phyloP scores from a whole-genome alignment of 2,329 filamentous ascomycete genomes.

The Lecanosticta acicola region DNA sequence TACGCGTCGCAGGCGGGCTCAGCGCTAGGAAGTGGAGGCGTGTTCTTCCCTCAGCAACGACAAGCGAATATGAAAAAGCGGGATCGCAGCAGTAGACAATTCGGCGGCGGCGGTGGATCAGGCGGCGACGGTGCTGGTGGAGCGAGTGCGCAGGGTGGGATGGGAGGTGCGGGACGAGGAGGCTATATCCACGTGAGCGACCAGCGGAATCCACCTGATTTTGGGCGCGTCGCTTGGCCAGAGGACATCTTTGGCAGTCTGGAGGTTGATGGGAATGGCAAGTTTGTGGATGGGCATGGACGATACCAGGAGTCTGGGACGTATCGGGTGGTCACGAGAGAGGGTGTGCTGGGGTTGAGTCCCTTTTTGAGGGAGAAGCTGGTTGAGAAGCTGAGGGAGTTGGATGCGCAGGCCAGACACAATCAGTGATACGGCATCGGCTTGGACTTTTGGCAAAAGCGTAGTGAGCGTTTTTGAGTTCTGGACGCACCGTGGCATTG shows the following conservation, averaged over 20 bases:
- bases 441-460: too few relatives aligned
- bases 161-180: conserved; percentile 52
- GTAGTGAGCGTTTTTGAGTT: too few relatives aligned
- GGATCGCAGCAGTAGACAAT: conserved; percentile 20
- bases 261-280: conserved; percentile 54
- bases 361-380: conserved; percentile 31
- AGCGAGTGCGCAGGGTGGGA: conserved; percentile 54
- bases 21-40: conserved; percentile 47
- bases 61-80: conserved; percentile 16
- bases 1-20: conserved; percentile 56
- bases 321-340: conserved; percentile 56
- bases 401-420: conserved; percentile 28
- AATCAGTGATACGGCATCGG: conserved; percentile 18
- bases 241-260: conserved; percentile 63
- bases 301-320: conserved; percentile 58
- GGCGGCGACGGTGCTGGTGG: conserved; percentile 49
- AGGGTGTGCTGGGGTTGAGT: conserved; percentile 47
- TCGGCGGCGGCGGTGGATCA: conserved; percentile 37
- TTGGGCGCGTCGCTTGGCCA: conserved; percentile 58
- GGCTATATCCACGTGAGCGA: conserved; percentile 62
- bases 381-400: conserved; percentile 29
- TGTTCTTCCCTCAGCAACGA: conserved; percentile 40
- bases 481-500: not conserved
- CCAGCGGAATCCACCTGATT: conserved; percentile 55
- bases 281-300: conserved; percentile 52